Evolutionary conservation across 768 basidiomycete species (phyloP).

Genomic region (Scleroderma citrinum): DNA sequence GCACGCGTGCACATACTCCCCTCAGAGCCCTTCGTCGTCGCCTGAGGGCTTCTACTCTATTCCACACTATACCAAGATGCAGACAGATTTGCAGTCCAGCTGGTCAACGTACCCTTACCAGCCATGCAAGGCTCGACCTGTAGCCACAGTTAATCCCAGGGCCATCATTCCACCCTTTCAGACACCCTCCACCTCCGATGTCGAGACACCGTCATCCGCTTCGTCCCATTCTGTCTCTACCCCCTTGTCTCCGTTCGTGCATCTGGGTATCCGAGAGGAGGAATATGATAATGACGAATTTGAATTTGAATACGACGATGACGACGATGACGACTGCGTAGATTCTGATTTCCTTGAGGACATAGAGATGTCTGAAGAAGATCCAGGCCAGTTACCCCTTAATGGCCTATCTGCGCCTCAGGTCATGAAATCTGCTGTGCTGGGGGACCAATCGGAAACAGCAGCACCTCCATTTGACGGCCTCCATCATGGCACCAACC

Average conservation of each 20-base stretch:
- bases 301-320: conserved; percentile 23
- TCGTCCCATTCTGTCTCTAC: conserved; percentile 29
- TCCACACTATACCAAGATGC: conserved; percentile 17
- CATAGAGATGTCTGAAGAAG: conserved; percentile 23
- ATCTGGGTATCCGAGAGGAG: conserved; percentile 9
- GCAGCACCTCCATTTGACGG: conserved; percentile 11
- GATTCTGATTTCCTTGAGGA: conserved; percentile 30
- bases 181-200: conserved; percentile 17
- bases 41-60: conserved; percentile 20
- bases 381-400: conserved; percentile 8
- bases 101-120: conserved; percentile 17
- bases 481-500: conserved; percentile 2
- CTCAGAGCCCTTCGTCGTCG: conserved; percentile 13
- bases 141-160: conserved; percentile 22
- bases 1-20: conserved; percentile 21
- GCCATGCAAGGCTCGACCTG: conserved; percentile 7
- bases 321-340: conserved; percentile 23
- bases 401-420: conserved; percentile 20
- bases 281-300: conserved; percentile 28
- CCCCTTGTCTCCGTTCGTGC: conserved; percentile 25
- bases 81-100: conserved; percentile 7
- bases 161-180: conserved; percentile 21
- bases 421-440: conserved; percentile 24
- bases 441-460: conserved; percentile 26
- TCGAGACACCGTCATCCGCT: conserved; percentile 26